A percentile compares a stretch with the other conserved stretches of the same genome.
These are phyloP conservation scores for Xanthoconium separans DNA, from an alignment of 1,284 basidiomycete species.

Conservation along the genomic window DNA sequence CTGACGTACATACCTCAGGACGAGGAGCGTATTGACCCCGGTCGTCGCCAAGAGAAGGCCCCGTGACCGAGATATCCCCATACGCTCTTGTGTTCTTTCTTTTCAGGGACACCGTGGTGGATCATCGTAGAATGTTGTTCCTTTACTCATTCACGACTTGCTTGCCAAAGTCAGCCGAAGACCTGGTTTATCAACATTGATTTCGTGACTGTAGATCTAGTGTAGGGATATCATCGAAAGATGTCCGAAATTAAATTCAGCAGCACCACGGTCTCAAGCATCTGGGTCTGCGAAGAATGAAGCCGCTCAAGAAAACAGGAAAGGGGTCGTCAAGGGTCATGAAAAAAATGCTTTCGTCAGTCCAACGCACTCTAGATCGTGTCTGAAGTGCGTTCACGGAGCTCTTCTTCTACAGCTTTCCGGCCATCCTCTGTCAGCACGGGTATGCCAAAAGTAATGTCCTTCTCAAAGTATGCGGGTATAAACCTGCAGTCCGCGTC, in stretches of 20 bases:
- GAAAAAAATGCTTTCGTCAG: background rate
- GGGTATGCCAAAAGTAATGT: constrained; percentile 74
- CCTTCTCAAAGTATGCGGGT: constrained; percentile 77
- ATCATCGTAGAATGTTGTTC: background rate
- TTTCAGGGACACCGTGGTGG: background rate
- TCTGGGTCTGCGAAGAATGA: background rate
- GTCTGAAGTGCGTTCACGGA: constrained; percentile 32
- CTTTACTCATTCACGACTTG: background rate
- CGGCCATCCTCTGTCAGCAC: constrained; percentile 69
- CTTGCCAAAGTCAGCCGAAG: background rate
- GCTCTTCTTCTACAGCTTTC: constrained; percentile 70
- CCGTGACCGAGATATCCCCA: background rate
- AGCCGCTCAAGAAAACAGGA: constrained; percentile 10
- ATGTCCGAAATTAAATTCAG: constrained; percentile 17
- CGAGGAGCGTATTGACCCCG: background rate
- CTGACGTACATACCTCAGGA: background rate
- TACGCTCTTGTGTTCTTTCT: background rate
- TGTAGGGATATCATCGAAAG: constrained; percentile 32
- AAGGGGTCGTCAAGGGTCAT: constrained; percentile 11
- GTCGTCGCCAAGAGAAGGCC: background rate
- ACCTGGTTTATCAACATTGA: constrained; percentile 1
- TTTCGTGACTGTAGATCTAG: constrained; percentile 19
- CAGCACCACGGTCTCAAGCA: constrained; percentile 6
- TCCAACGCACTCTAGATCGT: constrained; percentile 15
- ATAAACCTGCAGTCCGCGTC: constrained; percentile 58